Base-by-base conservation (phyloP, 331 rosid genomes). In the Stylosanthes scabra region DNA sequence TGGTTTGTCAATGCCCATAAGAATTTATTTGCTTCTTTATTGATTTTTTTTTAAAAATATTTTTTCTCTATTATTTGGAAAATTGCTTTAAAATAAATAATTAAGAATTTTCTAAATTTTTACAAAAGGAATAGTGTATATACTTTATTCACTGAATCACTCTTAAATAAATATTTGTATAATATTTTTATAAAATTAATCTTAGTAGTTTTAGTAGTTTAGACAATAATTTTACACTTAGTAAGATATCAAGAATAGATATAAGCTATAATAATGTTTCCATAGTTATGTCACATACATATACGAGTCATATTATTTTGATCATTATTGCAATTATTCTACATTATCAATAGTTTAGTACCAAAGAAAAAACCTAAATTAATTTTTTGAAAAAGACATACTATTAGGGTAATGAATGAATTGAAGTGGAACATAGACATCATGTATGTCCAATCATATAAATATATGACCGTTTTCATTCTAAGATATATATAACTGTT, bases 391-490 rank as follows among this genome's bases (percentile, higher is more conserved):
- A 14, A 52, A 15, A 52, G 16, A 52, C 7, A 52, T 10, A 50
- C 13, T 54, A 72, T 70, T 64, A 27, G 39, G 68, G 73, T 72
- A 84, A 78, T 83, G 85, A 82, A 51, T 14, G 65, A 49, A 62
- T 58, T 73, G 9, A 57, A 57, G 42, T 41, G 82, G 74, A 77
- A 72, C 68, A 80, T 61, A 74, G 91, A 88, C 84, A 90, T 83
- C 86, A 83, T 50, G 80, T 74, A 77, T 90, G 90, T 90, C 86
- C 86, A 90, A 84, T 88, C 88, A 86, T 82, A 34, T 34, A 34
- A 34, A 34, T 34, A 72, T 37, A 75, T 66, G 80, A 80, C 77
- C 49, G 86, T 83, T 83, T 72, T 74, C 66, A 69, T 76, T 83
- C 81, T 4, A 62, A 34, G 75, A 75, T 3, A 67, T 68, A 81